Base-by-base conservation (phyloP, 805 yeast genomes). In the Nematodospora valgi region DNA sequence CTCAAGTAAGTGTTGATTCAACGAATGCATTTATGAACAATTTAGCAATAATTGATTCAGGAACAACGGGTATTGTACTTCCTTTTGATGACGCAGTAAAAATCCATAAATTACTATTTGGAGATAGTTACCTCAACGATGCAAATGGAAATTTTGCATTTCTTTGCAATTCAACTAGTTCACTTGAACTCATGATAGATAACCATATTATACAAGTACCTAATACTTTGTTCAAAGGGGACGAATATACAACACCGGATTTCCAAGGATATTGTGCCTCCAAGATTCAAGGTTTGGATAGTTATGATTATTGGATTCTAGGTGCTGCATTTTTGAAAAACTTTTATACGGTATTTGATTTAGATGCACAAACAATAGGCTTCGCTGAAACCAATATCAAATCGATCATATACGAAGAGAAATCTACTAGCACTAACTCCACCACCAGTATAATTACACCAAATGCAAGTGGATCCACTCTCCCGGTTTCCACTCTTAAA, bases 321-420 rank as follows among this genome's bases (percentile, higher is more conserved):
- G 87, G 87, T 4, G 80, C 76, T n/a, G 64, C 76, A 3, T 80
- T 80, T 48, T 53, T 80, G 45, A 70, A 70, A 39, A 62, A 64
- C 21, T 77, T 68, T 36, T 80, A 77, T 49, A 67, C 79, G 2
- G 74, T 76, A 10, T 80, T 78, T 45, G 81, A 80, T 45, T 60
- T 74, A 37, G 75, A 68, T 32, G 48, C 64, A n/a, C 59, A 56
- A 30, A 47, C 51, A 42, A 59, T 80, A 30, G 85, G 84, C 0
- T 68, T 80, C 35, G 83, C 49, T 6, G 49, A 47, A 21, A 9
- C n/a, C n/a, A n/a, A n/a, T n/a, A n/a, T n/a, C n/a, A n/a, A n/a
- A n/a, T n/a, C n/a, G n/a, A n/a, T n/a, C n/a, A n/a, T n/a, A n/a
- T n/a, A n/a, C n/a, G 17, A 18, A 28, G 4, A 27, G 3, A 4